Conservation (phyloP, 805 yeast species). For the Metschnikowia sp. region DNA sequence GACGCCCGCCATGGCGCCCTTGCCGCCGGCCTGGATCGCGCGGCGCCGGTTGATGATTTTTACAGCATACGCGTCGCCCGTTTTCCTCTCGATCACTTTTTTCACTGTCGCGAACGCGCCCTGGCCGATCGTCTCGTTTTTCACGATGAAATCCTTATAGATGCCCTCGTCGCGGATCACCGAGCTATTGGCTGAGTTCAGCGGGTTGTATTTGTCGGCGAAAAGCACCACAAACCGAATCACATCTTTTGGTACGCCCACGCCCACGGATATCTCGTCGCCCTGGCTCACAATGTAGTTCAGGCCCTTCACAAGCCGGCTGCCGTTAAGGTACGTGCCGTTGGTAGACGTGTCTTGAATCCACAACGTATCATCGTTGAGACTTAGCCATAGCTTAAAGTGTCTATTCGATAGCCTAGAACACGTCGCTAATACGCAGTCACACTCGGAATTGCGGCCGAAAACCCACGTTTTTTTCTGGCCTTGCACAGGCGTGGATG, state of each 20-base stretch:
- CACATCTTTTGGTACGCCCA: conserved; percentile 75
- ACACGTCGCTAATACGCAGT: conserved; percentile 54
- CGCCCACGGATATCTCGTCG: conserved; percentile 87
- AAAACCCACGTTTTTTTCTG: conserved; percentile 54
- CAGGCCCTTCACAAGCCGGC: conserved; percentile 67
- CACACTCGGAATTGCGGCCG: conserved; percentile 71
- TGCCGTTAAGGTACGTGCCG: conserved; percentile 84
- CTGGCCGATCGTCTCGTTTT: conserved; percentile 86
- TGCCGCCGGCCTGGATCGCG: conserved; percentile 64
- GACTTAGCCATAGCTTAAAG: conserved; percentile 64
- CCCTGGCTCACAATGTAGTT: conserved; percentile 86
- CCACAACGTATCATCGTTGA: conserved; percentile 53
- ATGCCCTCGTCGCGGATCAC: conserved; percentile 53
- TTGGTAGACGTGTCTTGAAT: conserved; percentile 81
- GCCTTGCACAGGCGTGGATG: conserved; percentile 12
- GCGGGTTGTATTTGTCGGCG: conserved; percentile 39
- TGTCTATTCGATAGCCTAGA: conserved; percentile 74
- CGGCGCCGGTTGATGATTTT: conserved; percentile 84
- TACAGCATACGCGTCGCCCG: conserved; percentile 87
- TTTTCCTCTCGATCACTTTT: conserved; percentile 78
- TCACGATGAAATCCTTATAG: conserved; percentile 66
- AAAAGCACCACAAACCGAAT: conserved; percentile 51
- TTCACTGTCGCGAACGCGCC: conserved; percentile 98
- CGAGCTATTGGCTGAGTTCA: conserved; percentile 21
- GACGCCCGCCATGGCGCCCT: conserved; percentile 62